Base-by-base conservation (phyloP, 805 yeast species). In the Lachancea cidri region DNA sequence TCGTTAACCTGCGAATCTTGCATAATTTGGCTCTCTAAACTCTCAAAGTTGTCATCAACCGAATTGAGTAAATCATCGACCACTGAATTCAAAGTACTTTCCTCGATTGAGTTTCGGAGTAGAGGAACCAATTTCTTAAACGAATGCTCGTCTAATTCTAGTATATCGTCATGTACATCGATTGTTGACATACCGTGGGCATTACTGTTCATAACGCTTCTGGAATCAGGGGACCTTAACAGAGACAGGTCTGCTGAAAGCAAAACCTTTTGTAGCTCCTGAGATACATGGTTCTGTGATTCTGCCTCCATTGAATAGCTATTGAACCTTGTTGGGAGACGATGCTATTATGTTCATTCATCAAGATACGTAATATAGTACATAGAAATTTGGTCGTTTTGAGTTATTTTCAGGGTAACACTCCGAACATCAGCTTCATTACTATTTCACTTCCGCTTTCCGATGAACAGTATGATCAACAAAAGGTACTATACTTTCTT, bases 121-220 rank as follows among this genome's bases (percentile, higher is more conserved):
- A 54, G 49, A n/a, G 66, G 64, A 14, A 59, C 54, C 64, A 64
- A 60, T 43, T 51, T 57, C 37, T 60, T 64, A 41, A 62, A 56
- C 3, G 50, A 44, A 29, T 53, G 58, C 1, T 59, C 42, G 42
- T 58, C 60, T 11, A 60, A 33, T 14, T 55, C 59, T 25, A 53
- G 50, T 4, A 54, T 40, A 24, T 56, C 57, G 17, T 50, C 56
- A 11, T 43, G 37, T 22, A 24, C 35, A 15, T 17, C 30, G 5
- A 33, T 29, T 16, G 33, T 33, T 16, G 35, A 44, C 3, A 29
- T 22, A 4, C 31, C 38, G 20, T 36, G 31, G 3, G 18, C 4
- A 6, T 34, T 33, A 16, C 29, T 31, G 7, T 42, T 20, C 16
- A 20, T 15, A 33, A 32, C 41, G 11, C 29, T 15, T 4, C 30